A percentile compares a stretch with the other conserved stretches of the same genome.
Conservation (phyloP, 352 stramenopile species). For the Phytopythium vexans region DNA sequence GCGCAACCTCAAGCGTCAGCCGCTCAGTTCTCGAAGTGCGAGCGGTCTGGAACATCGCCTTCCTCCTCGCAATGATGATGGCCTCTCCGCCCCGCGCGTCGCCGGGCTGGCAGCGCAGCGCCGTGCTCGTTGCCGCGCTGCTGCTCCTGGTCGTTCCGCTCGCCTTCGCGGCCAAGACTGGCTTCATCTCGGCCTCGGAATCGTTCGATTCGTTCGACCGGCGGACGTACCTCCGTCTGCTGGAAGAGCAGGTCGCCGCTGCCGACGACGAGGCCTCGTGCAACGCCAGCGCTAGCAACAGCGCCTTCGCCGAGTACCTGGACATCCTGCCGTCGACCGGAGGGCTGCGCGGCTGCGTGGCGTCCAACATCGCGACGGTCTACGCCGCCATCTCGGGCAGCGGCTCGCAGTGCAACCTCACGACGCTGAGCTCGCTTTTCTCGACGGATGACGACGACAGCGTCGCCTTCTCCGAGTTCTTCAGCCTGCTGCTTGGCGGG, state of each 20-base stretch:
- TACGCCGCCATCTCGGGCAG: slow-evolving; percentile 27
- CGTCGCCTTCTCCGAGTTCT: slow-evolving; percentile 36
- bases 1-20: no score
- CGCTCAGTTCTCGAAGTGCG: slow-evolving; percentile 9
- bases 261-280: slow-evolving; percentile 32
- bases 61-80: slow-evolving; percentile 3
- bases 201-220: slow-evolving; percentile 6
- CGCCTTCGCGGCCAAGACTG: slow-evolving; percentile 5
- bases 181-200: background rate
- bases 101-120: background rate
- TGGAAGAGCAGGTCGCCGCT: slow-evolving; percentile 14
- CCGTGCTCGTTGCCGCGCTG: background rate
- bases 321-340: slow-evolving; percentile 35
- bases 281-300: slow-evolving; percentile 34
- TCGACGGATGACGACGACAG: slow-evolving; percentile 20
- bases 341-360: slow-evolving; percentile 44
- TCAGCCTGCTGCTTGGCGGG: slow-evolving; percentile 32
- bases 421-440: slow-evolving; percentile 42
- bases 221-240: slow-evolving; percentile 16
- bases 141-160: slow-evolving; percentile 10
- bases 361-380: slow-evolving; percentile 44
- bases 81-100: background rate
- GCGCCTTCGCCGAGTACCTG: slow-evolving; percentile 41
- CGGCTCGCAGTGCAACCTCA: slow-evolving; percentile 43
- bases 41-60: slow-evolving; percentile 1